These are phyloP conservation scores for Cystofilobasidium macerans DNA, from an alignment of 768 basidiomycete genomes.

Conservation along the genomic window DNA sequence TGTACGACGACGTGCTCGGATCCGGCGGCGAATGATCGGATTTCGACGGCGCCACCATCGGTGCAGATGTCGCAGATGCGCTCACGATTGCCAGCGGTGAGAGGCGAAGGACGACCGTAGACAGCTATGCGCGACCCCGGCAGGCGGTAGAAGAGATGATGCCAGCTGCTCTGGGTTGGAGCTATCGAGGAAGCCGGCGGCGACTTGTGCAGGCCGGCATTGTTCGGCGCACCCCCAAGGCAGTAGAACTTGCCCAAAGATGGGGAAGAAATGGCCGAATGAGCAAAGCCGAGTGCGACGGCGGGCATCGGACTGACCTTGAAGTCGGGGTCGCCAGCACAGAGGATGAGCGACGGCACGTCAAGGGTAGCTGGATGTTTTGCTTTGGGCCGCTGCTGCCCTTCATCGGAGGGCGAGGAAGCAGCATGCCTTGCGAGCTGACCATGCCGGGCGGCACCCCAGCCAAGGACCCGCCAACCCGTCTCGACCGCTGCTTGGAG, in stretches of 20 bases:
- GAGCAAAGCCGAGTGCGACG: not conserved
- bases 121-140: not conserved
- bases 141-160: not conserved
- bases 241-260: not conserved
- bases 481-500: not conserved
- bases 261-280: not conserved
- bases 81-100: not conserved
- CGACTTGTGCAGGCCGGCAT: not conserved
- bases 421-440: not conserved
- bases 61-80: too few relatives aligned
- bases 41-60: not conserved
- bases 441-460: not conserved
- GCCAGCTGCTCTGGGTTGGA: not conserved
- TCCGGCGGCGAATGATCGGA: not conserved
- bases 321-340: not conserved
- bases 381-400: not conserved
- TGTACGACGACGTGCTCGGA: constrained; percentile 59
- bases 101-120: not conserved
- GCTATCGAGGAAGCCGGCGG: too few relatives aligned
- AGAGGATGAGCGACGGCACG: not conserved
- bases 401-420: not conserved
- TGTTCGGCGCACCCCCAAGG: not conserved
- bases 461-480: not conserved
- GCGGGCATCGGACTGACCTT: not conserved
- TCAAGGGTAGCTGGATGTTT: not conserved